phyloP scores from a whole-genome alignment of 2,329 filamentous ascomycete species.

The Penicillium freii region DNA sequence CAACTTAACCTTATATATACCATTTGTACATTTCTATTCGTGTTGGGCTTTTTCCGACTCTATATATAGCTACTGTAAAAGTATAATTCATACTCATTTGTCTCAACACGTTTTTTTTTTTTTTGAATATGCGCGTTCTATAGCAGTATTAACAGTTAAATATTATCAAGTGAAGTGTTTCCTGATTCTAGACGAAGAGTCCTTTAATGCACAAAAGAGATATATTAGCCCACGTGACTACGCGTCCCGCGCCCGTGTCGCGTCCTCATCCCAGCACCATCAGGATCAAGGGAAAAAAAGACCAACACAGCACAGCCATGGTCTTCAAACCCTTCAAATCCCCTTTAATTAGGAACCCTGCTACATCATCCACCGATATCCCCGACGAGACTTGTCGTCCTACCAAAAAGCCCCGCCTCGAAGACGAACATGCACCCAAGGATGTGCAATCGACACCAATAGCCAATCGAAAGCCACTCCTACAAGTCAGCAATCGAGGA shows the following conservation, averaged over 20 bases:
- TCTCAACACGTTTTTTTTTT: no score
- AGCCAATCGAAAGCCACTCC: conserved; percentile 32
- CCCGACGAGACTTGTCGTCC: conserved; percentile 20
- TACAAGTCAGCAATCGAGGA: conserved; percentile 31
- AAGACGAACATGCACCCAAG: conserved; percentile 16
- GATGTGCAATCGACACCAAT: conserved; percentile 10
- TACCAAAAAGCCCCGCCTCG: conserved; percentile 38
- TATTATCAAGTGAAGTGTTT: background rate
- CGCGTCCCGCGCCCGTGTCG: conserved; percentile 18
- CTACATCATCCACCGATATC: background rate
- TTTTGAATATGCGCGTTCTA: no score
- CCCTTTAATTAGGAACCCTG: conserved; percentile 41
- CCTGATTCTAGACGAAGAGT: background rate
- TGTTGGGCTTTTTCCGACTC: conserved; percentile 2
- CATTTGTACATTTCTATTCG: conserved; percentile 12
- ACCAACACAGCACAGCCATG: conserved; percentile 29
- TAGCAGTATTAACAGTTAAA: background rate
- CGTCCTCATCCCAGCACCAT: conserved; percentile 12
- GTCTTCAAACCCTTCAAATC: conserved; percentile 49
- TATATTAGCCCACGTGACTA: conserved; percentile 20
- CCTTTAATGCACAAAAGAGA: background rate
- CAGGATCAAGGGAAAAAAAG: background rate
- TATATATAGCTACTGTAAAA: conserved; percentile 9
- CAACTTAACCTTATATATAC: conserved; percentile 15
- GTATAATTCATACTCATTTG: background rate